Base-by-base conservation (phyloP, 2,329 filamentous ascomycete genomes). In the Penicillium corylophilum region DNA sequence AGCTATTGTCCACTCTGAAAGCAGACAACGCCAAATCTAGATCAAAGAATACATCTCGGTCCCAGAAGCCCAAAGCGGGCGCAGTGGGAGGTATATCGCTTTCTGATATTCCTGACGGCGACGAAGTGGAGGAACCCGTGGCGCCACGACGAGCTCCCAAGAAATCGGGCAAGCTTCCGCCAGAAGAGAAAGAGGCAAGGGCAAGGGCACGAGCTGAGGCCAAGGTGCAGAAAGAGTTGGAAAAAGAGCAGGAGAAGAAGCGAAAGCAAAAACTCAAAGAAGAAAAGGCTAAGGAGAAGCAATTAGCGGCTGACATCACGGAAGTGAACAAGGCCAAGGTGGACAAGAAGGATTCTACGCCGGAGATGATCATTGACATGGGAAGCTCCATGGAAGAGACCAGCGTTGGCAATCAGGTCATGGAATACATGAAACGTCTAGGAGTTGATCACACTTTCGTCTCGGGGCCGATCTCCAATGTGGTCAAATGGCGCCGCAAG, bases 351-450 rank as follows among this genome's bases (percentile, higher is more conserved):
- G 74, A 85, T 0, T 87, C 88, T 0, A 82, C 84, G 0, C 80
- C 80, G 0, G 88, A 94, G 68, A 93, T 94, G 88, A 85, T 93
- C 45, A 78, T 90, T 1, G 82, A 89, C 60, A 74, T 93, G 22
- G 81, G 88, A 0, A 70, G 72, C 0, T 79, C 78, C 1, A 71
- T 93, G 1, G 71, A 79, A 20, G 69, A 66, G 9, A 68, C 77
- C 0, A 72, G 67, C 31, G 62, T 78, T 8, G 75, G 73, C 2
- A 75, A 71, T 29, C 75, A 78, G 50, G 65, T 73, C 12, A 54
- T 70, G 15, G 72, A 76, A 57, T 72, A 70, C 47, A 72, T 79
- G 70, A 68, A 68, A 40, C 68, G 68, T 3, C 56, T 77, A 9
- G 69, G 67, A 9, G 76, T 77, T 7, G 69, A 77, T 39, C 63